Evolutionary conservation across 2,329 filamentous ascomycete species (phyloP).

Genomic region (Phaeophleospora eucalypticola): DNA sequence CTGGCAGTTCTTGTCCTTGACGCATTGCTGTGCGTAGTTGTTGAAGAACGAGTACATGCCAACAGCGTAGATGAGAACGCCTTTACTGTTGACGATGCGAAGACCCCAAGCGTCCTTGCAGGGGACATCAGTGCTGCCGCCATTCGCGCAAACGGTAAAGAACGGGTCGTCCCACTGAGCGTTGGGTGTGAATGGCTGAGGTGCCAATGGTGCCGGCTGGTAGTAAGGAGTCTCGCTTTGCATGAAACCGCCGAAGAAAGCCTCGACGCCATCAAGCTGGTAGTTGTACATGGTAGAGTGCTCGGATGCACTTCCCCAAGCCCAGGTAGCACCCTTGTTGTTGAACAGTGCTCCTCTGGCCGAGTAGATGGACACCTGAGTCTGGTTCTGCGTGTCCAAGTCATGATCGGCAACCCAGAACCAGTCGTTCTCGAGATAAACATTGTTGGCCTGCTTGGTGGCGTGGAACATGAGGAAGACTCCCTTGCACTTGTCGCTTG

Average conservation of each 20-base stretch:
- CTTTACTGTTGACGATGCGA: constrained; percentile 35
- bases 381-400: constrained; percentile 39
- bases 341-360: constrained; percentile 43
- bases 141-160: constrained; percentile 36
- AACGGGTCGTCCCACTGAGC: constrained; percentile 40
- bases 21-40: constrained; percentile 52
- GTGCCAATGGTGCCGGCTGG: constrained; percentile 51
- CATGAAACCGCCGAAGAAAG: constrained; percentile 49
- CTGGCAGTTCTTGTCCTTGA: constrained; percentile 48
- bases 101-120: constrained; percentile 46
- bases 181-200: constrained; percentile 53
- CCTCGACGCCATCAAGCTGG: constrained; percentile 47
- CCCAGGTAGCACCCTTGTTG: constrained; percentile 49
- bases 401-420: constrained; percentile 54
- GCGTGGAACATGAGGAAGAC: constrained; percentile 48
- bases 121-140: constrained; percentile 15
- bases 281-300: constrained; percentile 55
- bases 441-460: constrained; percentile 59
- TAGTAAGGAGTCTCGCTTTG: constrained; percentile 55
- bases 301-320: constrained; percentile 51
- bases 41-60: constrained; percentile 59
- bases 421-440: constrained; percentile 58
- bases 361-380: constrained; percentile 41
- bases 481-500: constrained; percentile 56
- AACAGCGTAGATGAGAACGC: constrained; percentile 45